Base-by-base conservation (phyloP, 1,139 yeast species). In the Candida gigantensis region DNA sequence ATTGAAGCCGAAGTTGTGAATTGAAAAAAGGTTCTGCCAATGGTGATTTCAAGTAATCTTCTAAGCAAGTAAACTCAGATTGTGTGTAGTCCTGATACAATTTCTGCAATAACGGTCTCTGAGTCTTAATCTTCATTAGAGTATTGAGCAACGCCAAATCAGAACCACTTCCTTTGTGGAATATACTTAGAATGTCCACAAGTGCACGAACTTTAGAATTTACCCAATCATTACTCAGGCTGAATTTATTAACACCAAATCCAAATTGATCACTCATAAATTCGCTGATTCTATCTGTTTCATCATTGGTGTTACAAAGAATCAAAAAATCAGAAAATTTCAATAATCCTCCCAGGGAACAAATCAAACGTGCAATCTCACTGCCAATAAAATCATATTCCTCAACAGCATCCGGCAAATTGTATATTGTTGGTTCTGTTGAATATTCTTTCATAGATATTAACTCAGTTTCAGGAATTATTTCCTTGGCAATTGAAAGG, bases 251-350 rank as follows among this genome's bases (percentile, higher is more conserved):
- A 28, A 65, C 58, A 4, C 66, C 62, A 5, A 78, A 53, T 0
- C 77, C 79, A 44, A 62, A 68, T 8, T 54, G 49, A 6, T 61
- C 56, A 5, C 39, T 24, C 27, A 82, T 58, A 21, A 61, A 55
- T 6, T 61, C 55, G n/a, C 65, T 62, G 1, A 79, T 57, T 1
- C 58, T 54, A n/a, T 68, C 65, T 3, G 80, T 57, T 34, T 77
- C 80, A n/a, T 57, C 57, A 50, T 84, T 83, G 0, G 83, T 68
- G 33, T 77, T 60, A 0, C 80, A 63, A 19, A 84, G 53, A 3
- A 84, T 60, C 1, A 77, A 74, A 46, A 82, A 70, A 51, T 84
- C 89, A 8, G 65, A 59, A 1, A 72, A 71, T 28, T 58, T 60
- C 10, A 79, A 51, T 3, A 57, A 43, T 0, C 79, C 79, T 1